phyloP scores from a whole-genome alignment of 108 stramenopile genomes.

The Parietichytrium sp. region DNA sequence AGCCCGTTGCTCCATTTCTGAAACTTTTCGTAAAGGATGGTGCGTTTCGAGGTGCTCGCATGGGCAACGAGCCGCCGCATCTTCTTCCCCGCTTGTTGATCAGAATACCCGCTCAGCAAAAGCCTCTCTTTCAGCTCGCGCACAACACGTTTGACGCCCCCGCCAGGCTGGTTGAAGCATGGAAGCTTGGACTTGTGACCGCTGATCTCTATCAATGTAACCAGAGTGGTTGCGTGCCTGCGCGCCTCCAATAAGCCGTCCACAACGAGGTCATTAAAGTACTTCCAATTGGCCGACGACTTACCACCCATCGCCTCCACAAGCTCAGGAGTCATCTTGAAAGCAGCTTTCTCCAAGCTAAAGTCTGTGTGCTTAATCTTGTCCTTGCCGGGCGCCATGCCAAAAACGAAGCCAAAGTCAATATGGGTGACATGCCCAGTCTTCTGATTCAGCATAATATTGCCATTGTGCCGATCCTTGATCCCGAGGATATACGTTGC shows the following conservation, averaged over 20 bases:
- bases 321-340: slow-evolving; percentile 93
- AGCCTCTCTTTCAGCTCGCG: slow-evolving; percentile 51
- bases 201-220: slow-evolving; percentile 61
- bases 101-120: slow-evolving; percentile 47
- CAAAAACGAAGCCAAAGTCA: slow-evolving; percentile 98
- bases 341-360: slow-evolving; percentile 89
- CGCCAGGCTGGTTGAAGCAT: slow-evolving; percentile 50
- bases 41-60: slow-evolving; percentile 47
- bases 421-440: slow-evolving; percentile 93
- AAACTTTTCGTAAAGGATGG: slow-evolving; percentile 54
- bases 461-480: slow-evolving; percentile 99
- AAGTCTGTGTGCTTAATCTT: slow-evolving; percentile 21
- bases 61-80: slow-evolving; percentile 39
- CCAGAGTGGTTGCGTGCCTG: slow-evolving; percentile 49
- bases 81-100: slow-evolving; percentile 37
- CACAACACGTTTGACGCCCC: slow-evolving; percentile 38
- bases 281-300: background rate
- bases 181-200: slow-evolving; percentile 55
- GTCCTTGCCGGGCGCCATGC: slow-evolving; percentile 91
- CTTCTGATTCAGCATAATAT: slow-evolving; percentile 91
- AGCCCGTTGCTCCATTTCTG: slow-evolving; percentile 60
- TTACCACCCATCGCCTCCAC: slow-evolving; percentile 89
- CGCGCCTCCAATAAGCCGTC: slow-evolving; percentile 51
- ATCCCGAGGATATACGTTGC: slow-evolving; percentile 88
- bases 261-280: slow-evolving; percentile 39